Evolutionary conservation across 306 rosid species (phyloP).

Genomic region (Quercus alba): DNA sequence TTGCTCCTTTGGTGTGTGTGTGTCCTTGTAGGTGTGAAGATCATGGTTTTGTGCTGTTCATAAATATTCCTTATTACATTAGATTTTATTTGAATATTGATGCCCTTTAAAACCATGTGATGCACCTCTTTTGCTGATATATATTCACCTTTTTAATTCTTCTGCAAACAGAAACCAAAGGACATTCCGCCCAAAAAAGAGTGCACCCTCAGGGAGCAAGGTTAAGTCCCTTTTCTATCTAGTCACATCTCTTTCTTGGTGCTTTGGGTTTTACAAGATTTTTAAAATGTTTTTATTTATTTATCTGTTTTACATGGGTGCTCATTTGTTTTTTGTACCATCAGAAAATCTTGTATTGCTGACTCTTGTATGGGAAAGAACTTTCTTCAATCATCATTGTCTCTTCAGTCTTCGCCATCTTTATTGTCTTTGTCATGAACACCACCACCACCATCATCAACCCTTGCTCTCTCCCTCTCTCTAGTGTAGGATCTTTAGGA

Average conservation of each 20-base stretch:
- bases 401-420: too few species aligned
- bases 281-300: too few species aligned
- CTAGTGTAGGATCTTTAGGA: too few species aligned
- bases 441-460: too few species aligned
- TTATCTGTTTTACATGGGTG: not conserved
- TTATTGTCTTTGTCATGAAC: too few species aligned
- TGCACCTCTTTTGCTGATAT: slow-evolving; percentile 6
- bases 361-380: too few species aligned
- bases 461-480: too few species aligned
- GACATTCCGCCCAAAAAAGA: slow-evolving; percentile 96
- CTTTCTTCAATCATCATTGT: too few species aligned
- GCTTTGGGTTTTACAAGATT: slow-evolving; percentile 9
- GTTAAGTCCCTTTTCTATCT: slow-evolving; percentile 39
- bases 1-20: not conserved
- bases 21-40: not conserved
- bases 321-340: not conserved
- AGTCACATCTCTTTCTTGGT: not conserved
- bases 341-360: too few species aligned
- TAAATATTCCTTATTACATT: slow-evolving; percentile 12
- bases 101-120: slow-evolving; percentile 3
- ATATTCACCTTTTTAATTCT: slow-evolving; percentile 12
- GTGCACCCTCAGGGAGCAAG: slow-evolving; percentile 99
- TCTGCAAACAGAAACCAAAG: slow-evolving; percentile 81
- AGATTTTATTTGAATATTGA: slow-evolving; percentile 14
- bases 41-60: not conserved